Percentiles rank a stretch among this genome's conserved stretches.
phyloP scores from a whole-genome alignment of 495 filamentous ascomycete species.

The Glutinoglossum americanum region DNA sequence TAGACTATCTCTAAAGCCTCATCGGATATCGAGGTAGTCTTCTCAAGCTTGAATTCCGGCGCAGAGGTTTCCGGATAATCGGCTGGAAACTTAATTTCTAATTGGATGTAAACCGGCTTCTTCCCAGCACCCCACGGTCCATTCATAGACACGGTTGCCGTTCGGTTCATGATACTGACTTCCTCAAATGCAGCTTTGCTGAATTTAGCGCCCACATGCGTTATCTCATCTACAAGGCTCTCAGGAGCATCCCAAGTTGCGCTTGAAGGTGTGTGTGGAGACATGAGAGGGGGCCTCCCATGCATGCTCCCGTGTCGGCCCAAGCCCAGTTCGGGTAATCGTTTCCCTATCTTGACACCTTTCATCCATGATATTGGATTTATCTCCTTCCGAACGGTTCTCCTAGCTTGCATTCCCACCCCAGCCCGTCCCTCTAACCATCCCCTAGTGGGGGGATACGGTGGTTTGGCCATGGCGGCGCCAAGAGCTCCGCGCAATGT shows the following conservation, averaged over 20 bases:
- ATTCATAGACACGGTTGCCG: constrained; percentile 52
- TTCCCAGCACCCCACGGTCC: constrained; percentile 68
- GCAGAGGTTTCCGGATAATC: constrained; percentile 49
- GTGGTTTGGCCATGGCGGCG: constrained; percentile 28
- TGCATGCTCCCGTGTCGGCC: constrained; percentile 9
- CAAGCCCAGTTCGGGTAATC: constrained; percentile 11
- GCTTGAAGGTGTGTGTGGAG: not conserved
- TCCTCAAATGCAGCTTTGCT: constrained; percentile 71
- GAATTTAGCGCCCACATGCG: constrained; percentile 60
- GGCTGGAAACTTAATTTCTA: constrained; percentile 55
- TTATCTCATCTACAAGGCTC: constrained; percentile 69
- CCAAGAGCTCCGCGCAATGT: constrained; percentile 13
- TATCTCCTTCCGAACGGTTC: constrained; percentile 30
- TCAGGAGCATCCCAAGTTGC: constrained; percentile 55
- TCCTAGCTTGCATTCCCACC: constrained; percentile 42
- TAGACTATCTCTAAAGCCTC: constrained; percentile 40
- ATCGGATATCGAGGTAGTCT: constrained; percentile 55
- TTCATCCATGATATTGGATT: constrained; percentile 87
- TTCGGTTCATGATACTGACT: constrained; percentile 58
- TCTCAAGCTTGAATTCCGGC: constrained; percentile 51
- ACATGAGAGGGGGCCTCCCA: constrained; percentile 9
- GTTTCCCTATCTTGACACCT: constrained; percentile 62
- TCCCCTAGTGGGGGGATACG: constrained; percentile 22
- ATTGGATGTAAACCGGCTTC: constrained; percentile 51
- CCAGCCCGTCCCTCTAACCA: constrained; percentile 25